Evolutionary conservation across 345 rosid genomes (phyloP).

Genomic region (Odontarrhena argentea): DNA sequence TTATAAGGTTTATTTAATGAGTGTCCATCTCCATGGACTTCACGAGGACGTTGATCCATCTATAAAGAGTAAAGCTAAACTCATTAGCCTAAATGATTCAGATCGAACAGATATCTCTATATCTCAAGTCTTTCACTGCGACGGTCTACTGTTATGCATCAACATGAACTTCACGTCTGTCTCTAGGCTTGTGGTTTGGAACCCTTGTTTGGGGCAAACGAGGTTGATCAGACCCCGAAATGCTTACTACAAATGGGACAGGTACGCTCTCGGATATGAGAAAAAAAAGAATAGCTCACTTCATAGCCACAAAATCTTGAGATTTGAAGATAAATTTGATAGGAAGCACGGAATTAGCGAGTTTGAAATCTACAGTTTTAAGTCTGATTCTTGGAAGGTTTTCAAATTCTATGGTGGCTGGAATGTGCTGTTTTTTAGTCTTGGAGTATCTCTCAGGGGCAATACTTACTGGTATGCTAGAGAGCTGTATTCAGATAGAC

Average conservation of each 20-base stretch:
- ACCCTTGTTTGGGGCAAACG: neutral
- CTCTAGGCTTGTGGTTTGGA: neutral
- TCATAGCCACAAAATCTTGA: neutral
- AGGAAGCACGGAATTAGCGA: too few species aligned
- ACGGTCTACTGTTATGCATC: neutral
- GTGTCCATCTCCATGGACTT: neutral
- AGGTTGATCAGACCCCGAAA: neutral
- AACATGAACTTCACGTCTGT: neutral
- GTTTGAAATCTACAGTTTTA: too few species aligned
- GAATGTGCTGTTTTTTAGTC: too few species aligned
- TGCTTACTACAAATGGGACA: neutral
- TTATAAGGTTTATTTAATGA: neutral
- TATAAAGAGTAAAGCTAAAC: neutral
- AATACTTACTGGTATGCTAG: too few species aligned
- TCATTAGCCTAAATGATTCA: conserved; percentile 8
- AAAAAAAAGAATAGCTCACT: neutral
- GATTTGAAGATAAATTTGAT: too few species aligned
- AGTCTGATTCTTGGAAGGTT: too few species aligned
- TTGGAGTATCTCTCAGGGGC: too few species aligned
- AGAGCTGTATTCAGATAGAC: too few species aligned
- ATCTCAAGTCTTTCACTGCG: too few species aligned
- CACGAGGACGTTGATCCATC: neutral
- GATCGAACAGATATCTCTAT: neutral
- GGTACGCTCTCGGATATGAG: neutral
- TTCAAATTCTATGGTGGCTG: too few species aligned